phyloP scores from a whole-genome alignment of 2,329 filamentous ascomycete genomes.

The Monosporascus cannonballus region DNA sequence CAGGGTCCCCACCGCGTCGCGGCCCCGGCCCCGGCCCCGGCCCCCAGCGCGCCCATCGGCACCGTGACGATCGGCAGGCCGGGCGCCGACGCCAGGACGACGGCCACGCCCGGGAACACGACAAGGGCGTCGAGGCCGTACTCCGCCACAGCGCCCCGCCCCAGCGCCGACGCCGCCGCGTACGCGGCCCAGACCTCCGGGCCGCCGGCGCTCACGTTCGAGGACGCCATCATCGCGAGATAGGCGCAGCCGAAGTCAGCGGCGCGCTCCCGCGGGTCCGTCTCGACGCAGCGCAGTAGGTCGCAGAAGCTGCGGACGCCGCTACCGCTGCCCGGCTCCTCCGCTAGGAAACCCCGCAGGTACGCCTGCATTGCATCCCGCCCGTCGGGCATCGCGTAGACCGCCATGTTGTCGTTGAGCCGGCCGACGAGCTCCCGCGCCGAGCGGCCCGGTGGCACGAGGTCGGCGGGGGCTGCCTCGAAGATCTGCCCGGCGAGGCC shows the following conservation, averaged over 20 bases:
- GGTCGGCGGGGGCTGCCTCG: slow-evolving; percentile 7
- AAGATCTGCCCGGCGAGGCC: slow-evolving; percentile 5
- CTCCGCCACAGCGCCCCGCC: neutral
- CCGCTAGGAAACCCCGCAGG: slow-evolving; percentile 1
- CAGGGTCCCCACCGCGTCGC: neutral
- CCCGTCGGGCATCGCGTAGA: slow-evolving; percentile 7
- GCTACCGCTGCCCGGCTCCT: neutral
- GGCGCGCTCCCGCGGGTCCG: slow-evolving; percentile 7
- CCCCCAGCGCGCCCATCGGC: slow-evolving; percentile 12
- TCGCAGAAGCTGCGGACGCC: slow-evolving; percentile 1
- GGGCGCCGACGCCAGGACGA: slow-evolving; percentile 2
- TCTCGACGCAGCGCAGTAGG: slow-evolving; percentile 5
- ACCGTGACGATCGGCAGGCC: slow-evolving; percentile 16
- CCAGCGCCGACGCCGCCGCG: neutral
- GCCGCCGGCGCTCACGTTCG: slow-evolving; percentile 1
- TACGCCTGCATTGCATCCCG: slow-evolving; percentile 6
- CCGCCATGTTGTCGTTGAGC: neutral
- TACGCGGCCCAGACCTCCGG: slow-evolving; percentile 5
- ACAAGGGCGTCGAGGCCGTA: slow-evolving; percentile 2
- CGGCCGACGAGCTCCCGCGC: neutral
- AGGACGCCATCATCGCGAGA: slow-evolving; percentile 4
- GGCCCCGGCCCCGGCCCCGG: slow-evolving; percentile 4
- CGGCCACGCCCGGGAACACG: slow-evolving; percentile 1
- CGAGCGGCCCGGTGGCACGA: neutral
- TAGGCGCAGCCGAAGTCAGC: slow-evolving; percentile 26